Evolutionary conservation across 441 rosid species (phyloP).

Genomic region (Cnidoscolus chayamansa): DNA sequence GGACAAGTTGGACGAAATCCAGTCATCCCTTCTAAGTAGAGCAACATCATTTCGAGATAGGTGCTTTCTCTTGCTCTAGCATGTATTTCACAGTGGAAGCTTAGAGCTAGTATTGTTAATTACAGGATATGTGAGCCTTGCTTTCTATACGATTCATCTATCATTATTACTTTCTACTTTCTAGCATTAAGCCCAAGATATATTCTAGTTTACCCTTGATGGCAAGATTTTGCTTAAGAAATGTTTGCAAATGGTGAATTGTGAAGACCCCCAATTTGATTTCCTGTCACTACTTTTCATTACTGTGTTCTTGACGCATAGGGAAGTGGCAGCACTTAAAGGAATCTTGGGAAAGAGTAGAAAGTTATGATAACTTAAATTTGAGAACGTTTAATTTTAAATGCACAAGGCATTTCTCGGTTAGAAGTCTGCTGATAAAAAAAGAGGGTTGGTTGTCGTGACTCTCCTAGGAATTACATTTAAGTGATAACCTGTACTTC

Average conservation of each 20-base stretch:
- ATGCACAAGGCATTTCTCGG: background rate
- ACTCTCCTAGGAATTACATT: background rate
- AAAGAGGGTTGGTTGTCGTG: background rate
- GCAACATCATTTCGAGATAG: constrained; percentile 73
- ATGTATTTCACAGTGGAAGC: background rate
- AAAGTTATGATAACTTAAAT: background rate
- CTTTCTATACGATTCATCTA: background rate
- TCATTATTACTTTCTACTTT: background rate
- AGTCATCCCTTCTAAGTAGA: constrained; percentile 62
- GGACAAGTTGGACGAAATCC: constrained; percentile 89
- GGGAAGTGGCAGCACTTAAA: background rate
- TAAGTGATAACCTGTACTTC: background rate
- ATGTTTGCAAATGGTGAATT: constrained; percentile 2
- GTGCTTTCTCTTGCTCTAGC: constrained; percentile 33
- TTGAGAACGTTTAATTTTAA: background rate
- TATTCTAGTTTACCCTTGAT: background rate
- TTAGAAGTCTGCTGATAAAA: background rate
- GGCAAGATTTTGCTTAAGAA: constrained; percentile 2
- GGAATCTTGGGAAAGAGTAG: background rate
- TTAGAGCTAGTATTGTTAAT: constrained; percentile 1
- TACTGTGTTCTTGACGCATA: background rate
- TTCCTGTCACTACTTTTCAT: background rate
- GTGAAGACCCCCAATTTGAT: background rate
- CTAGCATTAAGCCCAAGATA: background rate
- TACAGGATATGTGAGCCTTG: background rate